phyloP scores from a whole-genome alignment of 2,329 filamentous ascomycete genomes.

The Fusarium sp. region DNA sequence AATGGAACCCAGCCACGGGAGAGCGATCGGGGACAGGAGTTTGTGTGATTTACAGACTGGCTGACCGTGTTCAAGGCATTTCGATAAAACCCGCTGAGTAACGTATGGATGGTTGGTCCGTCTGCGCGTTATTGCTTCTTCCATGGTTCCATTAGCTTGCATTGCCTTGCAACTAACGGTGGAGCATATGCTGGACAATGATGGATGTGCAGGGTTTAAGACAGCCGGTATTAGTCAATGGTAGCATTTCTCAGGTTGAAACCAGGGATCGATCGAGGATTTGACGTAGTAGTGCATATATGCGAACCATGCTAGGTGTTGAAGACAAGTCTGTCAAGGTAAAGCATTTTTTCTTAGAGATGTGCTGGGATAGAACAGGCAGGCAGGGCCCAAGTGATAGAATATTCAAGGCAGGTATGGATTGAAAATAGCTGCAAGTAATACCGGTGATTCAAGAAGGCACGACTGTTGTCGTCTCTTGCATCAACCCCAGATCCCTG shows the following conservation, averaged over 20 bases:
- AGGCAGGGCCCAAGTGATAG: background rate
- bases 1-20: conserved; percentile 11
- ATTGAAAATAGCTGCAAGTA: background rate
- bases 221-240: conserved; percentile 8
- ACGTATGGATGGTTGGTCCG: background rate
- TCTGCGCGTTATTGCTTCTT: conserved; percentile 3
- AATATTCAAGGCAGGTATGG: background rate
- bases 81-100: background rate
- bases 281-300: background rate
- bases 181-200: conserved; percentile 6
- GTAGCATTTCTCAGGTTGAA: conserved; percentile 12
- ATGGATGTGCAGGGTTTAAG: conserved; percentile 6
- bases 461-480: conserved; percentile 28
- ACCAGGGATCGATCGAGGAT: conserved; percentile 8
- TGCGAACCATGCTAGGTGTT: conserved; percentile 1
- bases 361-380: background rate
- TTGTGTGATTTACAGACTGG: conserved; percentile 4
- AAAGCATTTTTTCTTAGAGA: background rate
- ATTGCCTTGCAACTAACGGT: conserved; percentile 2
- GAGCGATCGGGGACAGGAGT: background rate
- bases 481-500: conserved; percentile 35
- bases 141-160: conserved; percentile 6
- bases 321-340: background rate
- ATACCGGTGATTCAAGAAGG: conserved; percentile 5
- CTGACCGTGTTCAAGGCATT: background rate